Percentiles rank a stretch among this genome's conserved stretches.
phyloP scores from a whole-genome alignment of 2,329 filamentous ascomycete genomes.

The Hypoxylon sp. region DNA sequence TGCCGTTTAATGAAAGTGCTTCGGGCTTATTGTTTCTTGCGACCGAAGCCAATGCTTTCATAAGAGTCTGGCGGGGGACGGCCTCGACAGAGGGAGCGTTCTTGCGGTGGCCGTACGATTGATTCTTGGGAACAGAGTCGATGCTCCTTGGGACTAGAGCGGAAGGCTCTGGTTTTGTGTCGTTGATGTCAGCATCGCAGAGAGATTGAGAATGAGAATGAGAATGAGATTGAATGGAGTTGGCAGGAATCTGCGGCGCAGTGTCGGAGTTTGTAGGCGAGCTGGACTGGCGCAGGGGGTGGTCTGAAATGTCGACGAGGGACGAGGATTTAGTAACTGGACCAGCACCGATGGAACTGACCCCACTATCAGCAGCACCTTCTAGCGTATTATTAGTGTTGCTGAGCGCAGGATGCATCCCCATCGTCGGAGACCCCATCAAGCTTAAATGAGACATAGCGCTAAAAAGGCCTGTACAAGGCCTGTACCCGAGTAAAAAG shows the following conservation, averaged over 20 bases:
- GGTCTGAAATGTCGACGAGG: slow-evolving; percentile 28
- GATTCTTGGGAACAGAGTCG: slow-evolving; percentile 51
- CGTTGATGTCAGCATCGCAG: slow-evolving; percentile 49
- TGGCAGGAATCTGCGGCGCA: slow-evolving; percentile 32
- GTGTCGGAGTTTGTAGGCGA: slow-evolving; percentile 42
- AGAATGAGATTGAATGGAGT: slow-evolving; percentile 24
- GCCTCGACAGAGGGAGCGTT: slow-evolving; percentile 73
- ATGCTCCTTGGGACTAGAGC: slow-evolving; percentile 49
- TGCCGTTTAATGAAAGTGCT: slow-evolving; percentile 72
- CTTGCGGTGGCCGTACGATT: slow-evolving; percentile 60
- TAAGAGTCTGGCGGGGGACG: slow-evolving; percentile 83
- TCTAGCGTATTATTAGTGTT: slow-evolving; percentile 52
- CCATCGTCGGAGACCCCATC: slow-evolving; percentile 48
- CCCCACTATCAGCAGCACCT: slow-evolving; percentile 45
- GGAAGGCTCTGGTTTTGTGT: slow-evolving; percentile 44
- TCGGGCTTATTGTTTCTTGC: slow-evolving; percentile 73
- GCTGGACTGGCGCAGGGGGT: slow-evolving; percentile 39
- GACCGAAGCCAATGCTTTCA: slow-evolving; percentile 83
- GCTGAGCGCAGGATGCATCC: slow-evolving; percentile 46
- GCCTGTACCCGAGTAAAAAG: slow-evolving; percentile 20
- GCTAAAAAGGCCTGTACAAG: slow-evolving; percentile 24
- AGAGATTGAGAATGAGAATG: slow-evolving; percentile 21
- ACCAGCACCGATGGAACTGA: slow-evolving; percentile 43
- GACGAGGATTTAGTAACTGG: slow-evolving; percentile 44
- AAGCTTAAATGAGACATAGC: slow-evolving; percentile 46